Evolutionary conservation across 208 protist species (phyloP).

Genomic region (Leishmania turanica): DNA sequence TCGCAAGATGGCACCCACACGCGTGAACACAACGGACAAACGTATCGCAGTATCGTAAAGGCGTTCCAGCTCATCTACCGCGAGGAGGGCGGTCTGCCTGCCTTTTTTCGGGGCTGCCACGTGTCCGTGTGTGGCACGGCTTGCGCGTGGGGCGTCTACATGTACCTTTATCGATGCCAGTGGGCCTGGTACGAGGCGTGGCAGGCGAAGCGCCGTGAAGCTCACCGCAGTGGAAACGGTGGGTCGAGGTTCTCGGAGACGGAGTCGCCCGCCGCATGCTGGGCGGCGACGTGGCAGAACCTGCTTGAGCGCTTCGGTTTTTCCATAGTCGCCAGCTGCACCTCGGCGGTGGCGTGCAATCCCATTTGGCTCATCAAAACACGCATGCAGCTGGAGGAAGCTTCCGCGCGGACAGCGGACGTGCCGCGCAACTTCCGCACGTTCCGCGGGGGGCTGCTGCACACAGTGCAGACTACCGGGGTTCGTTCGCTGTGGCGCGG

Average conservation of each 20-base stretch:
- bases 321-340: constrained; percentile 64
- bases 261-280: background rate
- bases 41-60: constrained; percentile 43
- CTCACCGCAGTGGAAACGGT: background rate
- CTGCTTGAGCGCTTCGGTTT: constrained; percentile 60
- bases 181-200: constrained; percentile 25
- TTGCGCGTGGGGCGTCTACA: constrained; percentile 84
- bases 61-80: constrained; percentile 43
- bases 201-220: background rate
- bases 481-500: constrained; percentile 80
- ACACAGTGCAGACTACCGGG: constrained; percentile 59
- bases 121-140: constrained; percentile 64
- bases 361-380: constrained; percentile 92
- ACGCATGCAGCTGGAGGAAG: constrained; percentile 87
- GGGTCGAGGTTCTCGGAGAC: background rate
- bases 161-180: constrained; percentile 83
- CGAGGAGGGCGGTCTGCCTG: constrained; percentile 55
- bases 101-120: constrained; percentile 75
- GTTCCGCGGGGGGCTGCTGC: constrained; percentile 60
- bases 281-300: constrained; percentile 21
- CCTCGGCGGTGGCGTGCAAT: constrained; percentile 70
- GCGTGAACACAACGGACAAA: constrained; percentile 79
- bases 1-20: constrained; percentile 77
- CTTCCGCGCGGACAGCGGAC: constrained; percentile 13
- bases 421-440: constrained; percentile 50